These are phyloP conservation scores for Linnemannia hyalina DNA, from an alignment of 192 early-diverging fungal species.

Conservation along the genomic window DNA sequence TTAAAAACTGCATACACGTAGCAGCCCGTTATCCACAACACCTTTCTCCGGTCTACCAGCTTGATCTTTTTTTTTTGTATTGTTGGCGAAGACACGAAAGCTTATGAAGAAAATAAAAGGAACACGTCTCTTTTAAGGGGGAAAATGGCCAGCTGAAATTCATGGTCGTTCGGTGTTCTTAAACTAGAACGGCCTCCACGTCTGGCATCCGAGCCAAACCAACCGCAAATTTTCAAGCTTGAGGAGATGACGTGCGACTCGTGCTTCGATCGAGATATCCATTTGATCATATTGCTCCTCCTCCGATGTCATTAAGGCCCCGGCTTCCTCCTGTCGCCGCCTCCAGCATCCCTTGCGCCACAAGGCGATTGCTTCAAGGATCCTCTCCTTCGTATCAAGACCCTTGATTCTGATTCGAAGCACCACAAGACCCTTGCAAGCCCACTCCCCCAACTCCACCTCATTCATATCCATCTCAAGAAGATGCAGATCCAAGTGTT, in stretches of 20 bases:
- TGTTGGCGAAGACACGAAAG: too few species aligned
- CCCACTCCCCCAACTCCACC: background rate
- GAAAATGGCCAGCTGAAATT: too few species aligned
- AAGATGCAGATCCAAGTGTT: background rate
- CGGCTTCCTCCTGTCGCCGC: background rate
- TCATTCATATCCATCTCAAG: slow-evolving; percentile 22
- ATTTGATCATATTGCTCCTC: background rate
- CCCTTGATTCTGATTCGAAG: slow-evolving; percentile 1
- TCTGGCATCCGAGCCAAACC: slow-evolving; percentile 16
- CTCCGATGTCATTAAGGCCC: too few species aligned
- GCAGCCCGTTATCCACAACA: too few species aligned
- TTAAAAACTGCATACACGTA: too few species aligned
- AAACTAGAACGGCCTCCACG: too few species aligned
- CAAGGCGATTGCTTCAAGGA: background rate
- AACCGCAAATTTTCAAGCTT: background rate
- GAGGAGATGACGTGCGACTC: slow-evolving; percentile 9
- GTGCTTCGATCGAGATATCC: background rate
- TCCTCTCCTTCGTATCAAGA: slow-evolving; percentile 6
- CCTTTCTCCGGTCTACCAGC: too few species aligned
- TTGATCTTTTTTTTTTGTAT: too few species aligned
- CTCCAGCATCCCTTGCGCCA: background rate
- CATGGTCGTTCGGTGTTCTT: too few species aligned
- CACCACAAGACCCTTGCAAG: background rate
- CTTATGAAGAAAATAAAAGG: too few species aligned
- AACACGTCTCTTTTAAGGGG: too few species aligned